Conservation (phyloP, 2,329 filamentous ascomycete species). For the Fusarium graminum region DNA sequence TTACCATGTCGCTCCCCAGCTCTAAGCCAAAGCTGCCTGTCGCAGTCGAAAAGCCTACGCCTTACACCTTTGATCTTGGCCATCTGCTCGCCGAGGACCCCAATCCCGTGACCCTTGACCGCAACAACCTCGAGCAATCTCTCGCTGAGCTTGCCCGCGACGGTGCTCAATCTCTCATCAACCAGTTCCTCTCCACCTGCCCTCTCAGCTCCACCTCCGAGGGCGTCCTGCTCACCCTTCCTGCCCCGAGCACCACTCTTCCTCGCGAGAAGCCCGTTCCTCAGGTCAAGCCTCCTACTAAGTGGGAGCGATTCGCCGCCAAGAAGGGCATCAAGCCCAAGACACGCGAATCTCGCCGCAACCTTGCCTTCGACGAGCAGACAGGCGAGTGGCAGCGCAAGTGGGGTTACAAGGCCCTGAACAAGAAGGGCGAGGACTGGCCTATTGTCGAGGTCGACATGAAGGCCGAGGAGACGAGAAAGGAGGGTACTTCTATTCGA, state of each 20-base stretch:
- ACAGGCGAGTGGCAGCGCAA: slow-evolving; percentile 90
- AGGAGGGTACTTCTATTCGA: slow-evolving; percentile 72
- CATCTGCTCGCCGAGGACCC: slow-evolving; percentile 88
- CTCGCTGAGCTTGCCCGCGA: slow-evolving; percentile 84
- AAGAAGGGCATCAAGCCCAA: slow-evolving; percentile 97
- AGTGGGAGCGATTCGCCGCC: slow-evolving; percentile 95
- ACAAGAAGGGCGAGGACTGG: slow-evolving; percentile 89
- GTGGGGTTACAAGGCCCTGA: slow-evolving; percentile 94
- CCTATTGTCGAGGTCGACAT: slow-evolving; percentile 87
- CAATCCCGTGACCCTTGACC: slow-evolving; percentile 78
- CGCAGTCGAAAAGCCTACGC: slow-evolving; percentile 83
- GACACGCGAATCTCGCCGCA: slow-evolving; percentile 78
- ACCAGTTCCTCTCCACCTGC: slow-evolving; percentile 92
- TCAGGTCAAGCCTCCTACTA: slow-evolving; percentile 83
- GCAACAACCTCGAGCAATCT: slow-evolving; percentile 70
- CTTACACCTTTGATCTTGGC: slow-evolving; percentile 93
- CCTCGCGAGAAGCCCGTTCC: slow-evolving; percentile 95
- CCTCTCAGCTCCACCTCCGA: slow-evolving; percentile 76
- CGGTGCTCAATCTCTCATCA: slow-evolving; percentile 90
- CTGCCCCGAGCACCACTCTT: slow-evolving; percentile 75
- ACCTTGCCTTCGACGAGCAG: slow-evolving; percentile 86
- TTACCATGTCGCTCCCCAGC: slow-evolving; percentile 54
- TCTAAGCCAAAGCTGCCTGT: slow-evolving; percentile 68
- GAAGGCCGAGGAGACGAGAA: slow-evolving; percentile 73
- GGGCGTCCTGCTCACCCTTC: slow-evolving; percentile 84